A percentile compares a stretch with the other conserved stretches of the same genome.
Conservation (phyloP, 129 eudicot genomes). For the Lactuca saligna region DNA sequence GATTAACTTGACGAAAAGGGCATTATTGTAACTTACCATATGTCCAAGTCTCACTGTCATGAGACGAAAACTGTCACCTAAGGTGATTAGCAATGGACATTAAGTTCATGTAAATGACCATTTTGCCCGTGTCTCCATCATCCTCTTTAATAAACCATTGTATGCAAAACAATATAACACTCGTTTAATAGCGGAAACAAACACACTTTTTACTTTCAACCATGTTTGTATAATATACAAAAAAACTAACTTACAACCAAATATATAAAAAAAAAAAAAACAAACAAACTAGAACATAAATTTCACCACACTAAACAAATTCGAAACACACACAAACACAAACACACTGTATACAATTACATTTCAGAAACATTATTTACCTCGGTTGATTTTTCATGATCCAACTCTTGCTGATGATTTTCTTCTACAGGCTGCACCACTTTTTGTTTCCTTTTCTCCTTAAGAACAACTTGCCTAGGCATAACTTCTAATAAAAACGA, state of each 20-base stretch:
- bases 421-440: constrained; percentile 38
- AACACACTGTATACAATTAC: not conserved
- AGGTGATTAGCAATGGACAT: not conserved
- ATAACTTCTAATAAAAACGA: constrained; percentile 83
- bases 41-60: no score
- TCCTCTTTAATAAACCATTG: no score
- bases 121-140: not conserved
- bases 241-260: not conserved
- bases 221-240: not conserved
- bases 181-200: not conserved
- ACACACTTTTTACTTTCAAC: constrained; percentile 11
- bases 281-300: not conserved
- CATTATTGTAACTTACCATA: not conserved
- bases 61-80: no score
- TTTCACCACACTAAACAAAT: constrained; percentile 15
- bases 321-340: not conserved
- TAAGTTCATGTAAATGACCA: not conserved
- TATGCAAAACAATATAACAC: not conserved
- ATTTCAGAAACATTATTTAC: constrained; percentile 21
- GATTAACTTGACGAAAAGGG: not conserved
- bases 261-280: not conserved
- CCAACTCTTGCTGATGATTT: constrained; percentile 27
- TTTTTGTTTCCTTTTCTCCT: constrained; percentile 76
- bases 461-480: constrained; percentile 86
- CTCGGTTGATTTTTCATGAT: constrained; percentile 14